phyloP scores from a whole-genome alignment of 306 rosid genomes.

The Crataegus laevigata region DNA sequence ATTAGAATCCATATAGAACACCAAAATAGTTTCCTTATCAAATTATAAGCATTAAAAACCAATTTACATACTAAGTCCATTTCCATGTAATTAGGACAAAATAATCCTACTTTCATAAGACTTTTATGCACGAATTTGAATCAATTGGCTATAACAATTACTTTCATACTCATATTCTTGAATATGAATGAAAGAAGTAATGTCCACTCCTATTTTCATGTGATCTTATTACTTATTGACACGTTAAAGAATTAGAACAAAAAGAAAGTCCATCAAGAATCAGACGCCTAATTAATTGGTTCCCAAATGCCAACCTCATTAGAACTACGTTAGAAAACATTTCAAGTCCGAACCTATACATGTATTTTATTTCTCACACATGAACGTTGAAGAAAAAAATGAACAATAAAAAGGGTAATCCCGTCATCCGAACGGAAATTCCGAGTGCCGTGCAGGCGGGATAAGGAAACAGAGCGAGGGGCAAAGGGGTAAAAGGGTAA shows the following conservation, averaged over 20 bases:
- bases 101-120: no score
- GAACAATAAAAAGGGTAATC: conserved; percentile 6
- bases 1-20: no score
- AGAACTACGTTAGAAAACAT: neutral
- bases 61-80: no score
- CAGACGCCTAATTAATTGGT: neutral
- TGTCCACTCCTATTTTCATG: neutral
- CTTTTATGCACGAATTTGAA: no score
- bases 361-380: neutral
- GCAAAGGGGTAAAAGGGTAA: conserved; percentile 23
- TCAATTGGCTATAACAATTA: no score
- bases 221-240: neutral
- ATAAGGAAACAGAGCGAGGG: neutral
- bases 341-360: no score
- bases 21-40: no score
- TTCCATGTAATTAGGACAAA: no score
- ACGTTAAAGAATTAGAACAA: neutral
- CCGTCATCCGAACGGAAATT: conserved; percentile 1
- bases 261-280: neutral
- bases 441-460: neutral
- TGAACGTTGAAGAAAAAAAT: neutral
- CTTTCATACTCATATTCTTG: no score
- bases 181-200: neutral
- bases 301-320: neutral
- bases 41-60: no score